Conservation (phyloP, 371 early-diverging fungal species). For the Rhizomucor miehei region DNA sequence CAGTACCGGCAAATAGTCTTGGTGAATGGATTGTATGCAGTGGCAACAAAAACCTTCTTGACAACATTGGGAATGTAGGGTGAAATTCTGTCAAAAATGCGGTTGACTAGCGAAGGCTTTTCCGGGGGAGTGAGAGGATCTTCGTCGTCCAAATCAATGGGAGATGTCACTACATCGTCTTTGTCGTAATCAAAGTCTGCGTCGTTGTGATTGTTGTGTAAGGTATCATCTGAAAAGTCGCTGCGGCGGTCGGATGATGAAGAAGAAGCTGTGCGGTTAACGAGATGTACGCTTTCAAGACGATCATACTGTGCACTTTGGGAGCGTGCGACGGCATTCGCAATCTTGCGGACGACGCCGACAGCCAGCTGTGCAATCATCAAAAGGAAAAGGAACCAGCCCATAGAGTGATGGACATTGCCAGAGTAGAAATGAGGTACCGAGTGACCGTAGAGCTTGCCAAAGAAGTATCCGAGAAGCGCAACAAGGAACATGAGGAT, state of each 20-base stretch:
- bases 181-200: constrained; percentile 7
- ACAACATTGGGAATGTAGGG: constrained; percentile 35
- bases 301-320: constrained; percentile 24
- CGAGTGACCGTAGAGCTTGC: constrained; percentile 42
- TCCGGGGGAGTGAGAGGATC: constrained; percentile 13
- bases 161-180: constrained; percentile 13
- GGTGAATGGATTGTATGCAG: constrained; percentile 45
- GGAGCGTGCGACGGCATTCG: constrained; percentile 35
- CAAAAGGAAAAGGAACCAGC: constrained; percentile 40
- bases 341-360: constrained; percentile 45
- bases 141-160: constrained; percentile 16
- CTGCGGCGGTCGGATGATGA: constrained; percentile 23
- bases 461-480: constrained; percentile 45
- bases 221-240: constrained; percentile 32
- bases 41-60: constrained; percentile 29
- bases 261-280: constrained; percentile 17
- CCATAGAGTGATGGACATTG: constrained; percentile 45
- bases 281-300: constrained; percentile 28
- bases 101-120: constrained; percentile 24
- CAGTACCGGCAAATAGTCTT: constrained; percentile 36
- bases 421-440: constrained; percentile 44
- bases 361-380: constrained; percentile 36
- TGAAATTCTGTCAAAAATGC: constrained; percentile 19
- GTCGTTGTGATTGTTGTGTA: constrained; percentile 22
- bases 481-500: constrained; percentile 31